Percentiles rank a stretch among this genome's conserved stretches.
These are phyloP conservation scores for Cutaneotrichosporon sp. DNA, from an alignment of 1,284 basidiomycete species.

Conservation along the genomic window DNA sequence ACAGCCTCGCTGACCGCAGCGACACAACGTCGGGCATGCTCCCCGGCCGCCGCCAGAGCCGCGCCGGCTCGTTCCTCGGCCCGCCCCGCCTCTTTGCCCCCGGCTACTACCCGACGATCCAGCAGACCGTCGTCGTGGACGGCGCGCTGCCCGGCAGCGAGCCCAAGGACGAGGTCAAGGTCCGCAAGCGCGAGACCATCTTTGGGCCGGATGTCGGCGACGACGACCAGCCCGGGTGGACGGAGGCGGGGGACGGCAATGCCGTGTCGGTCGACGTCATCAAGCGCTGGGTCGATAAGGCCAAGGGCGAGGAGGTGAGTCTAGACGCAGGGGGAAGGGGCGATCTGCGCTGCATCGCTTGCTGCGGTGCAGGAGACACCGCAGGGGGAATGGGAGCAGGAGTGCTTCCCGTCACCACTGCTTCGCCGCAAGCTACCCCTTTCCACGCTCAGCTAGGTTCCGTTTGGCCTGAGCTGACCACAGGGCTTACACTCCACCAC, in stretches of 20 bases:
- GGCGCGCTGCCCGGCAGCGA: constrained; percentile 24
- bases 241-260: constrained; percentile 34
- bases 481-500: constrained; percentile 70
- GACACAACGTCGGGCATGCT: not conserved
- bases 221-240: constrained; percentile 54
- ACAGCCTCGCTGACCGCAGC: not conserved
- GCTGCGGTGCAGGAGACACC: not conserved
- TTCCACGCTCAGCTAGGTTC: too few species aligned
- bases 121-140: constrained; percentile 51
- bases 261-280: constrained; percentile 75
- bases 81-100: constrained; percentile 2
- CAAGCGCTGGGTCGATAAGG: constrained; percentile 76
- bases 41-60: constrained; percentile 4
- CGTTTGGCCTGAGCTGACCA: too few species aligned
- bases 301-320: constrained; percentile 68
- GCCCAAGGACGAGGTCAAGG: constrained; percentile 40
- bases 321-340: not conserved
- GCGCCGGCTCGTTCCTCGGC: constrained; percentile 8
- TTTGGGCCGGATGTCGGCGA: constrained; percentile 73
- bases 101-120: constrained; percentile 26
- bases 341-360: not conserved
- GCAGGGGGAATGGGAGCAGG: too few species aligned
- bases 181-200: constrained; percentile 62
- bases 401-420: too few species aligned
- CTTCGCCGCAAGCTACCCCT: too few species aligned